Evolutionary conservation across 768 basidiomycete species (phyloP).

Genomic region (Rhizopogon roseolus): DNA sequence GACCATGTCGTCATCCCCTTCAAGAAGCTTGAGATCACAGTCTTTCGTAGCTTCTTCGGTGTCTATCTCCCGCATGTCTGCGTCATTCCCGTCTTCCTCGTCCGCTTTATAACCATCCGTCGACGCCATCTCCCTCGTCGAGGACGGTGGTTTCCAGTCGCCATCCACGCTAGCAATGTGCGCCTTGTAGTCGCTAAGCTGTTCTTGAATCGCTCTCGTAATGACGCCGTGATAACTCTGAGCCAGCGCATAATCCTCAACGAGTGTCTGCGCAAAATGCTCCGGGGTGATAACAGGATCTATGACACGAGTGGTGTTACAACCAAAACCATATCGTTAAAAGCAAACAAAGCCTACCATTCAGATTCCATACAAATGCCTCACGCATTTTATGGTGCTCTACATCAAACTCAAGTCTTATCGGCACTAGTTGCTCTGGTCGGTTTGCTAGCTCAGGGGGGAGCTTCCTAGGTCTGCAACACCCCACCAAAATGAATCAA

Average conservation of each 20-base stretch:
- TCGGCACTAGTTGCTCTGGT: constrained; percentile 84
- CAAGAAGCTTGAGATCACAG: constrained; percentile 18
- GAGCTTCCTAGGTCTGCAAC: constrained; percentile 55
- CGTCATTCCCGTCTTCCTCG: constrained; percentile 22
- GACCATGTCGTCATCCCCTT: constrained; percentile 20
- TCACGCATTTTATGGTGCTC: constrained; percentile 93
- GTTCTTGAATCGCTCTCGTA: constrained; percentile 81
- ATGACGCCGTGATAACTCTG: constrained; percentile 62
- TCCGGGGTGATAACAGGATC: constrained; percentile 90
- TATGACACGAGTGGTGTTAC: constrained; percentile 22
- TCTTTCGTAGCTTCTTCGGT: constrained; percentile 8
- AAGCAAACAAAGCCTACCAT: constrained; percentile 51
- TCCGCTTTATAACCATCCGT: constrained; percentile 19
- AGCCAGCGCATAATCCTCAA: constrained; percentile 85
- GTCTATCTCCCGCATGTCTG: constrained; percentile 10
- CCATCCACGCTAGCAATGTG: constrained; percentile 56
- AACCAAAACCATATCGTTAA: neutral
- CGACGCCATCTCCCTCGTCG: constrained; percentile 14
- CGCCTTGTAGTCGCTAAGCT: constrained; percentile 74
- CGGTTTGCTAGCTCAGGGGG: constrained; percentile 50
- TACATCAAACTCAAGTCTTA: constrained; percentile 94
- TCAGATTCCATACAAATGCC: constrained; percentile 95
- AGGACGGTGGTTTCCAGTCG: constrained; percentile 24
- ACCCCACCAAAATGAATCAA: constrained; percentile 6
- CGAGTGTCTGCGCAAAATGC: constrained; percentile 81